phyloP scores from a whole-genome alignment of 2,329 filamentous ascomycete species.

The Colletotrichum sp. region DNA sequence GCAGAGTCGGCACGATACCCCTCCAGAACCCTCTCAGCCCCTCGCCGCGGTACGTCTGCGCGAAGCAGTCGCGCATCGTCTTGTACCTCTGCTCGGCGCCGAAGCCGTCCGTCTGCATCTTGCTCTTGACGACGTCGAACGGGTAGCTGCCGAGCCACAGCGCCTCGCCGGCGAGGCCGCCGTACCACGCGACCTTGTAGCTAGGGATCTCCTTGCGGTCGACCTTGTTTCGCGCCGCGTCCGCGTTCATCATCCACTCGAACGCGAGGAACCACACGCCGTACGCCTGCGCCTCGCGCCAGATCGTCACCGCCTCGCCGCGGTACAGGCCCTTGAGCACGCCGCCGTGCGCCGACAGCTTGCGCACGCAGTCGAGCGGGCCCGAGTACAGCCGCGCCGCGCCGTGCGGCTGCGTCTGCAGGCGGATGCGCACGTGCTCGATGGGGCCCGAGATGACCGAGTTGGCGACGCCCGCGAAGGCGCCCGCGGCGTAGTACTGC shows the following conservation, averaged over 20 bases:
- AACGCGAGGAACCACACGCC: constrained; percentile 95
- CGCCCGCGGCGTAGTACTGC: constrained; percentile 90
- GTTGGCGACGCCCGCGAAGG: constrained; percentile 93
- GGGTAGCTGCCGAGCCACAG: constrained; percentile 95
- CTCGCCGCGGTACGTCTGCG: constrained; percentile 78
- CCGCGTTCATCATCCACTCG: constrained; percentile 94
- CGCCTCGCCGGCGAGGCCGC: constrained; percentile 90
- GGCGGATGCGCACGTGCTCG: constrained; percentile 93
- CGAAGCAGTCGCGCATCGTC: constrained; percentile 89
- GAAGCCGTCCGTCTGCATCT: constrained; percentile 98
- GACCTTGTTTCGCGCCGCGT: constrained; percentile 78
- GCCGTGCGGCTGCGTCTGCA: constrained; percentile 96
- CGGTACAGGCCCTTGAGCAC: constrained; percentile 81
- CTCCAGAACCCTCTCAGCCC: constrained; percentile 91
- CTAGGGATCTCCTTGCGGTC: constrained; percentile 78
- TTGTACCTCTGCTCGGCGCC: constrained; percentile 73
- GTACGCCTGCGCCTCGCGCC: constrained; percentile 93
- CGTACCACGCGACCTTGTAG: constrained; percentile 89
- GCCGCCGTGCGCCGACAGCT: constrained; percentile 73
- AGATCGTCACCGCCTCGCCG: constrained; percentile 82
- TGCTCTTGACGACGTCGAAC: constrained; percentile 97
- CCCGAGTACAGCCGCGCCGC: constrained; percentile 78
- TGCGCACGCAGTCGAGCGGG: constrained; percentile 88
- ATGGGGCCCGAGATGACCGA: constrained; percentile 87
- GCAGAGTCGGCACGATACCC: constrained; percentile 85